Conservation (phyloP, 2,329 filamentous ascomycete genomes). For the Apiospora pterosperma region DNA sequence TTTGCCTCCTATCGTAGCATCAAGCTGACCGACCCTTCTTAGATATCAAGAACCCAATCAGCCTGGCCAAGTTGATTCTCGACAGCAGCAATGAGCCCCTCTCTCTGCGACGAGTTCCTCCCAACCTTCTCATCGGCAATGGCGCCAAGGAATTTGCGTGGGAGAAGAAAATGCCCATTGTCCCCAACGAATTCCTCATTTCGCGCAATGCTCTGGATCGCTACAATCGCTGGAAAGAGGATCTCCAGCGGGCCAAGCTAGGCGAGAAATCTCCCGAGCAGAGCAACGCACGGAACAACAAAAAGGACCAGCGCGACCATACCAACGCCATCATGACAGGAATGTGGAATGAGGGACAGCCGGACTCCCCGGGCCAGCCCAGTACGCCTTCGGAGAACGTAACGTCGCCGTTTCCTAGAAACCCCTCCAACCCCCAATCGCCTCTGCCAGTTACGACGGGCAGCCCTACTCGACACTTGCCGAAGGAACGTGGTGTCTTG, state of each 20-base stretch:
- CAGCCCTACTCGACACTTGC: slow-evolving; percentile 12
- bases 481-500: slow-evolving; percentile 17
- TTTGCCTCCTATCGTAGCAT: not conserved
- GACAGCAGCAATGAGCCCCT: slow-evolving; percentile 72
- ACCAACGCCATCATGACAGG: slow-evolving; percentile 51
- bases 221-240: slow-evolving; percentile 74
- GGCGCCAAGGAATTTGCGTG: slow-evolving; percentile 85
- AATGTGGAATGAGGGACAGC: slow-evolving; percentile 62
- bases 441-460: no score
- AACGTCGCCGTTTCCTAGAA: not conserved
- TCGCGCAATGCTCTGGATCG: slow-evolving; percentile 76
- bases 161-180: slow-evolving; percentile 69
- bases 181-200: slow-evolving; percentile 75
- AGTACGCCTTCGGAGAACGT: slow-evolving; percentile 17
- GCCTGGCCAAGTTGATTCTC: slow-evolving; percentile 77
- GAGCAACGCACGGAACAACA: slow-evolving; percentile 15
- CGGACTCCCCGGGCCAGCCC: slow-evolving; percentile 47
- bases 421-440: slow-evolving; percentile 9
- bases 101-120: slow-evolving; percentile 84
- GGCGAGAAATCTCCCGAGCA: slow-evolving; percentile 30
- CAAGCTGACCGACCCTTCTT: not conserved
- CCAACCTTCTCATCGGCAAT: slow-evolving; percentile 83
- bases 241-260: slow-evolving; percentile 60
- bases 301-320: slow-evolving; percentile 40
- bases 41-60: slow-evolving; percentile 94